phyloP scores from a whole-genome alignment of 106 monocot species.

The Dioscorea alata region DNA sequence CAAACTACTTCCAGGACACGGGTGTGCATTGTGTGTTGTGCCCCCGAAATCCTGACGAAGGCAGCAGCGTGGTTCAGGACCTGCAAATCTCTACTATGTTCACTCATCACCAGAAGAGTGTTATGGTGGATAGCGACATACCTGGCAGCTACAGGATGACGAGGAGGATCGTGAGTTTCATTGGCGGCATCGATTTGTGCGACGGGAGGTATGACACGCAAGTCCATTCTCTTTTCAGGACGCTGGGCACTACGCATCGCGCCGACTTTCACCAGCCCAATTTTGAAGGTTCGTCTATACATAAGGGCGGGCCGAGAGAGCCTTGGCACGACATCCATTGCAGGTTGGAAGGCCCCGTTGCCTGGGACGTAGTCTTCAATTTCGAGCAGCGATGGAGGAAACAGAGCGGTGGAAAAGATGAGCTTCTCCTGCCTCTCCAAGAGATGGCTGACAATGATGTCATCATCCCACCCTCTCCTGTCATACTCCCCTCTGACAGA shows the following conservation, averaged over 20 bases:
- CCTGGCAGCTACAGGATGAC: background rate
- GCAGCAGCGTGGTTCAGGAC: slow-evolving; percentile 26
- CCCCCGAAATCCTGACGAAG: slow-evolving; percentile 32
- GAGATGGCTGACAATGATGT: slow-evolving; percentile 12
- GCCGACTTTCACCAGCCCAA: slow-evolving; percentile 52
- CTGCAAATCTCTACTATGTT: slow-evolving; percentile 35
- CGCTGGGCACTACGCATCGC: slow-evolving; percentile 18
- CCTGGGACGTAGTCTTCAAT: slow-evolving; percentile 43
- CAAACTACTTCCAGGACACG: slow-evolving; percentile 24
- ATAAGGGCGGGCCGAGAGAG: slow-evolving; percentile 48
- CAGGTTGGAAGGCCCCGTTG: slow-evolving; percentile 33
- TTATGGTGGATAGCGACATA: slow-evolving; percentile 18
- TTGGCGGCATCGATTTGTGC: slow-evolving; percentile 42
- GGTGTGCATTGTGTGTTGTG: slow-evolving; percentile 35
- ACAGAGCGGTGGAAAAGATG: slow-evolving; percentile 14
- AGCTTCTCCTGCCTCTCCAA: slow-evolving; percentile 17
- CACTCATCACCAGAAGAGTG: slow-evolving; percentile 46
- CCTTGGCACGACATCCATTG: slow-evolving; percentile 62
- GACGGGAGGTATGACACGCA: slow-evolving; percentile 48
- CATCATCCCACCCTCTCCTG: background rate
- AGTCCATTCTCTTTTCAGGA: slow-evolving; percentile 38
- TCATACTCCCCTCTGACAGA: slow-evolving; percentile 3
- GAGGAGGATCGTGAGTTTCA: slow-evolving; percentile 27
- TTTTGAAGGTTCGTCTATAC: slow-evolving; percentile 26
- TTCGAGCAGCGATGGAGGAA: slow-evolving; percentile 53